phyloP scores from a whole-genome alignment of 305 asterid genomes.

The Solanum chacoense region DNA sequence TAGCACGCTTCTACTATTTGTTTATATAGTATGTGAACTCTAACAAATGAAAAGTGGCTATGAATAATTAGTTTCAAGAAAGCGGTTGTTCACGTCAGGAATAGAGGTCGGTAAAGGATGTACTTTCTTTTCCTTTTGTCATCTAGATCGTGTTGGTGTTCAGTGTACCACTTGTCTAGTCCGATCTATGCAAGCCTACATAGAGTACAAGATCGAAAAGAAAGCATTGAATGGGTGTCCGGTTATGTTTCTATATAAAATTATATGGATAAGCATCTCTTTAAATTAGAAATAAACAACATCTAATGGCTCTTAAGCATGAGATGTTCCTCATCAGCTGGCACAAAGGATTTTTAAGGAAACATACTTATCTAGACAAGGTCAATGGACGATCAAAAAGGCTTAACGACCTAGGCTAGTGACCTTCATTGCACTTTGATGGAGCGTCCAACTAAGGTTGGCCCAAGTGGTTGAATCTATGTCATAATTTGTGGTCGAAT shows the following conservation, averaged over 20 bases:
- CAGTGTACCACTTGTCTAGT: background rate
- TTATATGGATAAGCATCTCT: background rate
- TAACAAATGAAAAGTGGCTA: background rate
- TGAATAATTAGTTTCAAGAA: background rate
- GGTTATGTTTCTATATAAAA: background rate
- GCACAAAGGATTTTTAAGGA: background rate
- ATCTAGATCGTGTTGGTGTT: background rate
- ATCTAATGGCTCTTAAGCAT: background rate
- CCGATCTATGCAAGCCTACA: background rate
- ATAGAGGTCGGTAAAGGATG: background rate
- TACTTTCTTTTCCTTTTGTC: background rate
- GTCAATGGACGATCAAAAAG: slow-evolving; percentile 16
- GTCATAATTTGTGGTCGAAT: no score
- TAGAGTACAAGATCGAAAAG: background rate
- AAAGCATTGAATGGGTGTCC: background rate
- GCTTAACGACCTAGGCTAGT: slow-evolving; percentile 5
- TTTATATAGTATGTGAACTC: background rate
- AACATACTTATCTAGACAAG: slow-evolving; percentile 34
- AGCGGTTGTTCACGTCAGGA: background rate
- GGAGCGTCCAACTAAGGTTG: background rate
- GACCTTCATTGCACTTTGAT: background rate
- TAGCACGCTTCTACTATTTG: background rate
- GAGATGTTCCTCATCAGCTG: background rate
- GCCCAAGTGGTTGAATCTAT: background rate
- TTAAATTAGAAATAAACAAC: background rate